Evolutionary conservation across 2,329 filamentous ascomycete genomes (phyloP), one percentile per base, ranked within the genome.

Genomic region (Microthyrium microscopicum): DNA sequence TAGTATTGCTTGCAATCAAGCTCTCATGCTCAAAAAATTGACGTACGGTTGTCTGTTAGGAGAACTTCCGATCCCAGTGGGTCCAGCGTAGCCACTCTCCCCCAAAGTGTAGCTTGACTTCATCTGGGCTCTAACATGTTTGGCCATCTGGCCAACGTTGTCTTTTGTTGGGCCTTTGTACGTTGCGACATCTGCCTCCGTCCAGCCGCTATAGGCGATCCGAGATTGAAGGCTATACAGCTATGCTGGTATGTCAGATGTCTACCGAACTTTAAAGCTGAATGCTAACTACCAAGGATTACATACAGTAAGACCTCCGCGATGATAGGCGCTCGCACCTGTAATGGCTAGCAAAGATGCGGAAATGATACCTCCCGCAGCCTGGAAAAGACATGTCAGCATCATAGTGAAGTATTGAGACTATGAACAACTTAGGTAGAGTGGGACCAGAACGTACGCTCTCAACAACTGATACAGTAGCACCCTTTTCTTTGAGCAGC

Each of bases 51-150:
- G 67, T 25, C 71, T 51, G 46, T 74, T 75, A 40, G 52, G 56
- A 28, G 63, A 66, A 19, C 51, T 52, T 0, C 70, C 71, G n/a
- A n/a, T n/a, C 9, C 66, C 68, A 1, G 66, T 72, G 6, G 72
- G 72, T 1, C 72, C 72, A n/a, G 71, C 72, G 2, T 70, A 76
- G 1, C 72, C 72, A 33, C 63, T 69, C 55, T 76, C 70, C 35
- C 57, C 59, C 5, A 75, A 45, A 6, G 63, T 62, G 45, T 73
- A 76, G 13, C 68, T 73, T 37, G 60, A 62, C 5, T 57, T 56
- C 18, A 76, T 48, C 28, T 60, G 66, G n/a, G 45, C 51, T n/a
- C 70, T 52, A 19, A 70, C 64, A 42, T 72, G 62, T 26, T 60
- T 57, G 1, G 71, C 72, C 5, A 77, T 46, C 0, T 61, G 64